Conservation (phyloP, 176 grass and related monocot genomes). For the Rhipidocladum racemiflorum region DNA sequence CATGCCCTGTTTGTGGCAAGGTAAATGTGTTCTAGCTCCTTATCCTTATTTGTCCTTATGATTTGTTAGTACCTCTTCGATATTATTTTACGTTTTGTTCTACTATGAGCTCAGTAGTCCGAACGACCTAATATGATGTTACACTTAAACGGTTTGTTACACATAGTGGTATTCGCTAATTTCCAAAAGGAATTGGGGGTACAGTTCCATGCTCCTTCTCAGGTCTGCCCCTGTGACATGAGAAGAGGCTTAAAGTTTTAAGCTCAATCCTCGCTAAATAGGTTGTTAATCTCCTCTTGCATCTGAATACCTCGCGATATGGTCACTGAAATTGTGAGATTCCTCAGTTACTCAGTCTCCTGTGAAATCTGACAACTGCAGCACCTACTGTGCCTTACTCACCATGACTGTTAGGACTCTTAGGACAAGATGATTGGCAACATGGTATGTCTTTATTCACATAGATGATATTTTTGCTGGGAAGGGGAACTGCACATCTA, state of each 20-base stretch:
- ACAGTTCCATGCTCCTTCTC: neutral
- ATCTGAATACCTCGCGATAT: neutral
- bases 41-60: neutral
- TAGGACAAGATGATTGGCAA: neutral
- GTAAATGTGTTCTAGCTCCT: conserved; percentile 32
- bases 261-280: neutral
- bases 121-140: neutral
- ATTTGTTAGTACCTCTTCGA: neutral
- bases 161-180: neutral
- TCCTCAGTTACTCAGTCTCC: neutral
- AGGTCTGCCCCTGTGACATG: neutral
- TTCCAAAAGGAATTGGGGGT: neutral
- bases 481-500: neutral
- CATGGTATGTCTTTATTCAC: neutral
- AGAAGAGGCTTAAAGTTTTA: neutral
- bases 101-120: neutral
- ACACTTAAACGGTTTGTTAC: neutral
- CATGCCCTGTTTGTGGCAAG: conserved; percentile 94
- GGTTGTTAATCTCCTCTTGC: conserved; percentile 3
- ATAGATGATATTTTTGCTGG: neutral
- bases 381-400: neutral
- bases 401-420: neutral
- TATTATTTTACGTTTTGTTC: conserved; percentile 3
- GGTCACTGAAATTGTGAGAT: neutral
- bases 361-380: neutral